phyloP scores from a whole-genome alignment of 2,329 filamentous ascomycete species.

The Ophiognomonia clavigignenti-juglandacearum region DNA sequence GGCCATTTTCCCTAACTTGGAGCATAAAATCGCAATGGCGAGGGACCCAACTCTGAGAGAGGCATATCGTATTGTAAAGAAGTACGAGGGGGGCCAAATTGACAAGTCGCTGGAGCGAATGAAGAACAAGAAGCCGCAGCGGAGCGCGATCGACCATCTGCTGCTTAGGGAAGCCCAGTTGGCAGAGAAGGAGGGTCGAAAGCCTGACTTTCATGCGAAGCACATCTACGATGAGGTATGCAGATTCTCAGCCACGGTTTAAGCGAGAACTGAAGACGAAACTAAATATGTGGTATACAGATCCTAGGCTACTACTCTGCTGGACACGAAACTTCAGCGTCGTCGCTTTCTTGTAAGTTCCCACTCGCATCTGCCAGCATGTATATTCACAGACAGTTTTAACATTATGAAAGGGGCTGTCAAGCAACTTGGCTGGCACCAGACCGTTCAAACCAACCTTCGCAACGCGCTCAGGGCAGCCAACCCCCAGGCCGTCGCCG shows the following conservation, averaged over 20 bases:
- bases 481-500: conserved; percentile 31
- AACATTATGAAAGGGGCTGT: conserved; percentile 23
- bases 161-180: background rate
- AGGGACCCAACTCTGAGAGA: background rate
- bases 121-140: background rate
- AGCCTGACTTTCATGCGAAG: background rate
- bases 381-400: background rate
- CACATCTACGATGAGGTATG: background rate
- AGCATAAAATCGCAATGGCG: background rate
- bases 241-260: too few relatives aligned
- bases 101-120: background rate
- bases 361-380: background rate
- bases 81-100: background rate
- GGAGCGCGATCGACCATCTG: conserved; percentile 1
- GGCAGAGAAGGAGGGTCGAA: conserved; percentile 14
- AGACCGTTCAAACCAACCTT: conserved; percentile 31
- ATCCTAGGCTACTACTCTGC: conserved; percentile 34
- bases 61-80: background rate
- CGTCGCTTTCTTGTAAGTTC: conserved; percentile 30
- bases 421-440: conserved; percentile 33
- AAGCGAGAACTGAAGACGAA: too few relatives aligned
- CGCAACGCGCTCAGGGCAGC: conserved; percentile 32
- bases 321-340: conserved; percentile 39
- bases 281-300: conserved; percentile 20
- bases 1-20: background rate